Evolutionary conservation across 176 grass and related monocot genomes (phyloP), one percentile per base, ranked within the genome.

Genomic region (Oryza australiensis): DNA sequence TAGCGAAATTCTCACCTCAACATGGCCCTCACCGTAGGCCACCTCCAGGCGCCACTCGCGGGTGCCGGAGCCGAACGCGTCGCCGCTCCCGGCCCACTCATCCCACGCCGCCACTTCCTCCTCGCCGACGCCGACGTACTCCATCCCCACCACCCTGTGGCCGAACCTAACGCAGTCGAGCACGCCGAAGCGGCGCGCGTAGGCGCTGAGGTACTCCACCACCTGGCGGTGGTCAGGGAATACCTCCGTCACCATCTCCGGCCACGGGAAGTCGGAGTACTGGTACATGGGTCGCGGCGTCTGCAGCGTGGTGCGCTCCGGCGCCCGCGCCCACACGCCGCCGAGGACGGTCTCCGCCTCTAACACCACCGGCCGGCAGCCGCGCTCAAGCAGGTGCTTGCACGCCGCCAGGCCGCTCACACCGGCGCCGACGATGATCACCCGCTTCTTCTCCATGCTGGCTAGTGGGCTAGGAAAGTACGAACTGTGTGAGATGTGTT

Each of bases 231-330:
- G 83, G 77, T 68, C 38, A 0, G 88, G 90, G 53, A 77, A 89
- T 1, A 67, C 5, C 33, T 86, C 32, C 6, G 23, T 91, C 77
- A 30, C 77, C 5, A 28, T 18, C 11, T 81, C 7, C 8, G 89
- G 92, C 92, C 89, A 94, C 3, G 92, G 89, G 62, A 94, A 91
- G 77, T 94, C 92, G 2, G 84, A 76, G 87, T 85, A 94, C 73
- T 66, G 72, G 80, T 87, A 94, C 26, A 53, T 57, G 2, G 34
- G 16, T 3, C 48, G 49, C 14, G 89, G 76, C 2, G 92, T 49
- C 81, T 94, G 92, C 35, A 94, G 86, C 15, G 60, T 60, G 7
- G 92, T 91, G 29, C 70, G 85, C 22, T 51, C 86, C 0, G 74
- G 70, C 11, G 86, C 57, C 28, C 68, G 73, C 16, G 81, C 77